Conservation (phyloP, 768 basidiomycete species). For the Pisolithus microcarpus region DNA sequence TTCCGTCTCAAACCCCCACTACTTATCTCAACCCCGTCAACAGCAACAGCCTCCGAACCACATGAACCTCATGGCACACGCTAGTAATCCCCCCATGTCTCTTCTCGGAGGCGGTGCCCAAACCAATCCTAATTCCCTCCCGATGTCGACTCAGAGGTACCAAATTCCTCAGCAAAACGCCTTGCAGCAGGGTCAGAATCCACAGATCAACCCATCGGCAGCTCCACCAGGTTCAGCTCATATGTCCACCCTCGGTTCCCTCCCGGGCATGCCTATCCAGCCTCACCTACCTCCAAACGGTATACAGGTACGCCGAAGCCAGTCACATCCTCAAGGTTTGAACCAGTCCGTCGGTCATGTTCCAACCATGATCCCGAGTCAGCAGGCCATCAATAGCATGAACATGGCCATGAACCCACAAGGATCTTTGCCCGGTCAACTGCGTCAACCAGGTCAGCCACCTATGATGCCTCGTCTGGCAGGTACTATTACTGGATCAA, state of each 20-base stretch:
- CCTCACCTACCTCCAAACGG: conserved; percentile 31
- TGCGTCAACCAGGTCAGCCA: conserved; percentile 32
- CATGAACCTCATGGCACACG: conserved; percentile 31
- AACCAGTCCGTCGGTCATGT: conserved; percentile 32
- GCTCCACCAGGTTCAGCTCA: conserved; percentile 22
- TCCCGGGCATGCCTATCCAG: conserved; percentile 38
- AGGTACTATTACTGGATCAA: conserved; percentile 29
- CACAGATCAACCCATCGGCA: conserved; percentile 28
- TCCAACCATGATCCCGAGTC: conserved; percentile 29
- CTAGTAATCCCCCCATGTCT: conserved; percentile 31
- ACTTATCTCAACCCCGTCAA: conserved; percentile 30
- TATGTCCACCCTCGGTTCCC: conserved; percentile 27
- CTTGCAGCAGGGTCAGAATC: conserved; percentile 33
- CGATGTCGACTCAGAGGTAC: conserved; percentile 17
- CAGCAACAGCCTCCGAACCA: conserved; percentile 28
- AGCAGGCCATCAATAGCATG: conserved; percentile 30
- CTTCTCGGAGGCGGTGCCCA: conserved; percentile 30
- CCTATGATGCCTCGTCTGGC: conserved; percentile 26
- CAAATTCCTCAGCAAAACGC: conserved; percentile 31
- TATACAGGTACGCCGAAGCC: conserved; percentile 42
- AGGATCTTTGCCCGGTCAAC: conserved; percentile 33
- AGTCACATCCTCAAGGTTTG: conserved; percentile 48
- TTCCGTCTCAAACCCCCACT: conserved; percentile 32
- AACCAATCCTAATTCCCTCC: conserved; percentile 19
- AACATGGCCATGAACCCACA: conserved; percentile 42